These are phyloP conservation scores for Passalora sequoiae DNA, from an alignment of 2,329 filamentous ascomycete species.

Conservation along the genomic window DNA sequence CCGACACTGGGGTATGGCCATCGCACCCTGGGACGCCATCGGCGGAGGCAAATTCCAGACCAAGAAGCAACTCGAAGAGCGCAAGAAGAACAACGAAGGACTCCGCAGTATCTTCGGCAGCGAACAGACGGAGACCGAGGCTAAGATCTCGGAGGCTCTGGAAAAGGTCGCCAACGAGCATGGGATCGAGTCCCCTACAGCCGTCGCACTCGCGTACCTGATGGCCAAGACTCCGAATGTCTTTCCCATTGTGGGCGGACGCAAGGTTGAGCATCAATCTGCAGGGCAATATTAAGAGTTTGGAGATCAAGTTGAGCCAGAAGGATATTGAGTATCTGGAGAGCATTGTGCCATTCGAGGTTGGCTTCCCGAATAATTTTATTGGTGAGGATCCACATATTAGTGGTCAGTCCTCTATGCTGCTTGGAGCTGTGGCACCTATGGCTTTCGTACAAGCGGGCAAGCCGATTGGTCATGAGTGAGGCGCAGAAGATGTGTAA, in stretches of 20 bases:
- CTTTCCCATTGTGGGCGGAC: constrained; percentile 61
- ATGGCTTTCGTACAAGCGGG: constrained; percentile 26
- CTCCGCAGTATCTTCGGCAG: constrained; percentile 25
- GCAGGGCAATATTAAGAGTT: constrained; percentile 63
- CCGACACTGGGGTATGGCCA: constrained; percentile 38
- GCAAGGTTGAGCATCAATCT: constrained; percentile 66
- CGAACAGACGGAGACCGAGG: constrained; percentile 43
- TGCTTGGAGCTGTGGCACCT: constrained; percentile 27
- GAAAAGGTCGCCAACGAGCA: constrained; percentile 56
- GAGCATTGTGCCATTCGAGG: constrained; percentile 54
- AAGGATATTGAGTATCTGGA: constrained; percentile 66
- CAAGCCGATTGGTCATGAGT: constrained; percentile 32
- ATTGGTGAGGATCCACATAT: constrained; percentile 37
- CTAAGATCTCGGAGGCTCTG: constrained; percentile 52
- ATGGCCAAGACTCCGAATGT: constrained; percentile 56
- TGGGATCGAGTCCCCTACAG: constrained; percentile 36
- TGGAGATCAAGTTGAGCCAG: constrained; percentile 54
- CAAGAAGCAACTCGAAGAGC: constrained; percentile 43
- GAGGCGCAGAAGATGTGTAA: too few species aligned
- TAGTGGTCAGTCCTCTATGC: constrained; percentile 22
- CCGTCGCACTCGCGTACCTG: constrained; percentile 61
- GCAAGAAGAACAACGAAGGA: constrained; percentile 36
- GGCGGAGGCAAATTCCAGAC: constrained; percentile 40
- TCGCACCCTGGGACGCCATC: constrained; percentile 53
- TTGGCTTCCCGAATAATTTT: constrained; percentile 60